Evolutionary conservation across 495 filamentous ascomycete genomes (phyloP), one percentile per base, ranked within the genome.

Genomic region (Talaromyces trachyspermus): DNA sequence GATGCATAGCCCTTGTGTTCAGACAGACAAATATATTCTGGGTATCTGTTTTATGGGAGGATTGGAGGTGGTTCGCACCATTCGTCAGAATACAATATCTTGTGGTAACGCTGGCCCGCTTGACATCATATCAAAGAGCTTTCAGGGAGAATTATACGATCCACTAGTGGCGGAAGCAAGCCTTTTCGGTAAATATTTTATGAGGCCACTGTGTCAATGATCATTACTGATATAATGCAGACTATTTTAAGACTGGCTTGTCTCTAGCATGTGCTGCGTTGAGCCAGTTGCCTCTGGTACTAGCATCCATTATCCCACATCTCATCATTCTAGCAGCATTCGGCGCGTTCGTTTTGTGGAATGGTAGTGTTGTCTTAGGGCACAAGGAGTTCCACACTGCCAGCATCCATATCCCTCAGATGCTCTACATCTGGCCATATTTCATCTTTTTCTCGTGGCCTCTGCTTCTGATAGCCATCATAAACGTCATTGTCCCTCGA

Each of bases 1-100:
- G 85, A 0, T 51, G 86, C 10, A 49, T 71, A 2, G 76, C 86
- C 24, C 68, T 98, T 27, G 66, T 76, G 14, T 89, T 91, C 68
- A 70, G 92, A 24, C 92, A 98, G 64, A 98, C 92, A 9, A 98
- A 98, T 57, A 85, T 97, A 49, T 89, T 97, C 61, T 98, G 92
- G 92, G 85, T 90, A 2, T 80, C 86, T 1, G 67, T 89, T 96
- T 92, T 59, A 76, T 95, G 48, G 88, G 89, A 48, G 89, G 82
- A 12, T 52, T 91, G 20, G 81, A 87, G 48, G 71, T 77, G 11
- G 74, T 87, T 41, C 77, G 57, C 53, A 64, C 46, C 18, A 52
- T 71, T 36, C 57, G 57, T 14, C 41, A 55, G 22, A 55, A 54
- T 26, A 57, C 65, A 5, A 61, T 60, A 32, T 19, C 44, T 5